phyloP scores from a whole-genome alignment of 2,329 filamentous ascomycete species.

The Microthyrium microscopicum region DNA sequence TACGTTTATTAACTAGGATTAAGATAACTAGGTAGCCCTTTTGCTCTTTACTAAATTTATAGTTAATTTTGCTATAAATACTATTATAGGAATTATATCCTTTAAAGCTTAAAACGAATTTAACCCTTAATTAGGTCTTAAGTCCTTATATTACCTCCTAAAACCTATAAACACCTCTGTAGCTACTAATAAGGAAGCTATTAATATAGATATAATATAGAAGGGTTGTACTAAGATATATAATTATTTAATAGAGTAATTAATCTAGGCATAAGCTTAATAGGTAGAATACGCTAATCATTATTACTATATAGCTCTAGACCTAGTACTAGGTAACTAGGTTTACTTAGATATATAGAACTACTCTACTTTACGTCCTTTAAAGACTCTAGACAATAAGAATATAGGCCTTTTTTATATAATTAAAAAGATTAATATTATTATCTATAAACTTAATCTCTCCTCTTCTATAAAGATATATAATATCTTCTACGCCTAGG shows the following conservation, averaged over 20 bases:
- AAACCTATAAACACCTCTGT: not conserved
- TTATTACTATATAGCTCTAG: too few species aligned
- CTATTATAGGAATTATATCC: not conserved
- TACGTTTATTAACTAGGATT: constrained; percentile 2
- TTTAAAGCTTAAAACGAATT: not conserved
- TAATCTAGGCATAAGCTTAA: too few species aligned
- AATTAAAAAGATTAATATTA: not conserved
- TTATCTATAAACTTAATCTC: not conserved
- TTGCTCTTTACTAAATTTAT: not conserved
- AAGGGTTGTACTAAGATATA: too few species aligned
- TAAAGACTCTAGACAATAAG: not conserved
- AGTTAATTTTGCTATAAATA: not conserved
- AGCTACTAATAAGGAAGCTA: not conserved
- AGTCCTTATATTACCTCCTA: not conserved
- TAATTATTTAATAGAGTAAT: too few species aligned
- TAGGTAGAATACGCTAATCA: too few species aligned
- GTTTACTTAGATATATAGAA: not conserved
- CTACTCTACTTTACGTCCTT: not conserved
- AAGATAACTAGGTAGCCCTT: not conserved
- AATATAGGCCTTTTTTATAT: not conserved
- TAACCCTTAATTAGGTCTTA: too few species aligned
- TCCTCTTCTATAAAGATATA: not conserved
- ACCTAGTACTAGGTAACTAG: not conserved
- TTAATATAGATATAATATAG: not conserved
- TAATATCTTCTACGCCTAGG: not conserved